Base-by-base conservation (phyloP, 2,329 filamentous ascomycete genomes). In the Pseudopithomyces maydicus region DNA sequence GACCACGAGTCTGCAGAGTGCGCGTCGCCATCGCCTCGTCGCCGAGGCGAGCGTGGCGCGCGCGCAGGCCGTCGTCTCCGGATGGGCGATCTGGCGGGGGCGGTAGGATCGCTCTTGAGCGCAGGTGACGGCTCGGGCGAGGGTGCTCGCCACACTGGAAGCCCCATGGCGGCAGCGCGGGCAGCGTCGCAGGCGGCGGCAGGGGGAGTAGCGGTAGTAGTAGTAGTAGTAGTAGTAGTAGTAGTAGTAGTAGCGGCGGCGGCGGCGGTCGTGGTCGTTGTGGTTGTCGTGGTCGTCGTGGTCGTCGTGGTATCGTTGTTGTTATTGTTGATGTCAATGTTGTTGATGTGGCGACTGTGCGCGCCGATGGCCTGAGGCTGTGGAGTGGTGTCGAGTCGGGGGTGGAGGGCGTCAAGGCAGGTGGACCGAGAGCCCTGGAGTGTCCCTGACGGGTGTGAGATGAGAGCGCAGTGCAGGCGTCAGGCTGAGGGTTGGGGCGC, bases 61-160 rank as follows among this genome's bases (percentile, higher is more conserved):
- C 64, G 63, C 54, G 61, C 64, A 32, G 62, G 59, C 43, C 70
- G 67, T 42, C 81, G 79, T 56, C 85, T 82, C 58, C 85, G 82
- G 66, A 88, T 88, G 41, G 83, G 56, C 23, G 47, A 52, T 15
- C 56, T 48, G 32, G 74, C 38, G 84, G 87, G 68, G 85, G 83
- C 54, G 78, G 81, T 80, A 36, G 79, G 72, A 66, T 87, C 85
- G 60, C 70, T 73, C 70, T 85, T 86, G 60, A 77, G 69, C 52
- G 77, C 71, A 56, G 78, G 74, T 52, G 78, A 79, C 22, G 74
- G 71, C 54, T 78, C 76, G 46, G 80, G 77, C 39, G 79, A 77
- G 50, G 83, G 82, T 68, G 83, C 81, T 71, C 79, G 80, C 78
- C 80, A 87, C 75, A 87, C 80, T 59, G 80, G 81, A 66, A 83